Evolutionary conservation across 306 rosid species (phyloP), one percentile per base, ranked within the genome.

Genomic region (Potentilla sterilis): DNA sequence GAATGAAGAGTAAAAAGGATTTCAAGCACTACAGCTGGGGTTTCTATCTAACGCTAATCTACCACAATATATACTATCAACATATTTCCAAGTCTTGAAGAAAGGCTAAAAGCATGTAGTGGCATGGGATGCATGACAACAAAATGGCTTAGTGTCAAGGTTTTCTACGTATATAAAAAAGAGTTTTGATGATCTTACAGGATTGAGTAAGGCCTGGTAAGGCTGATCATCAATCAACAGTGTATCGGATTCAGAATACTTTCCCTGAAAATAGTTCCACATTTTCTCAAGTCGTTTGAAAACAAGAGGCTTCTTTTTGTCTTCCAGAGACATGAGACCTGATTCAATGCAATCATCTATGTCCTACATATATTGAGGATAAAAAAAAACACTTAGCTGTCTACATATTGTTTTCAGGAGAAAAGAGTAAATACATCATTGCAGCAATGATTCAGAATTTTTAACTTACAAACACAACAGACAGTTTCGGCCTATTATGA

Each of bases 401-500:
- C 58, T 51, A 19, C 58, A 52, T 52, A n/a, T 52, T 6, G 28
- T 28, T 18, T 2, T 15, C 3, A 51, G 9, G 1, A 28, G 28
- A 28, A 6, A 51, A 51, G 24, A 51, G 58, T 52, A 52, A 51
- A 52, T 37, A 1, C 21, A 52, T 5, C 15, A 19, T n/a, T 7
- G 58, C 19, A 47, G 58, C 19, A 47, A 57, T 35, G 16, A 57
- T 22, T 10, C 5, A 57, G 0, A 5, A 16, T 8, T 65, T 37
- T 1, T 9, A 67, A 41, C 64, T 46, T 69, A 86, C 87, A 86
- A 81, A 83, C 19, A 72, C 73, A 78, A 83, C 75, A 0, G 75
- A 21, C 7, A 78, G 61, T 1, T 49, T 72, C 0, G 4, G 1
- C 34, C 2, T 52, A 52, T 52, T 47, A 34, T 7, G 7, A 2